phyloP scores from a whole-genome alignment of 768 basidiomycete genomes.

The Botryobasidium botryosum region DNA sequence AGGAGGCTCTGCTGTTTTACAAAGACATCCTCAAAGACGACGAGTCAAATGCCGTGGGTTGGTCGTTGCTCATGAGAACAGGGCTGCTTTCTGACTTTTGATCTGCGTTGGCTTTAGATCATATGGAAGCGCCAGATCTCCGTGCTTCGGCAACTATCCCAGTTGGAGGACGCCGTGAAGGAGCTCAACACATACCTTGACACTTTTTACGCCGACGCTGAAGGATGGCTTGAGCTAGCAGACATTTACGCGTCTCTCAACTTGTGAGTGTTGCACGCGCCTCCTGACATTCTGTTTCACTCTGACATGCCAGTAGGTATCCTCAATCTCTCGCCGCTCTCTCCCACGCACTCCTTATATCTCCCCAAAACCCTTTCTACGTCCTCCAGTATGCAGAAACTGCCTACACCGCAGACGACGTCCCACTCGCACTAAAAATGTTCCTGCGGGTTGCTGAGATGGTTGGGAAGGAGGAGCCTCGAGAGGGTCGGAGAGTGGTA shows the following conservation, averaged over 20 bases:
- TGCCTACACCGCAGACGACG: constrained; percentile 61
- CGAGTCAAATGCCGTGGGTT: constrained; percentile 51
- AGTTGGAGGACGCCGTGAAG: constrained; percentile 46
- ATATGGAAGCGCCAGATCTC: constrained; percentile 72
- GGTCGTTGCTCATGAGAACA: constrained; percentile 13
- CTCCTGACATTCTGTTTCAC: neutral
- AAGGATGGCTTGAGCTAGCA: constrained; percentile 77
- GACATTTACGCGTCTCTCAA: constrained; percentile 36
- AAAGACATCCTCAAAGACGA: constrained; percentile 41
- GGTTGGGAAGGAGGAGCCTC: constrained; percentile 37
- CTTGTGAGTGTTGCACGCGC: neutral
- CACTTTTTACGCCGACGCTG: constrained; percentile 74
- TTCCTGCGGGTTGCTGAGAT: constrained; percentile 69
- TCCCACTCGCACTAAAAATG: constrained; percentile 60
- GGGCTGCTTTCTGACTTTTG: neutral
- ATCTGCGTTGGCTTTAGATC: constrained; percentile 23
- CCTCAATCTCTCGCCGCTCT: constrained; percentile 53
- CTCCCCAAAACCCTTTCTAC: constrained; percentile 75
- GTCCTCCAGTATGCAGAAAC: constrained; percentile 77
- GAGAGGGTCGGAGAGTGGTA: constrained; percentile 24
- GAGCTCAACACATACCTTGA: constrained; percentile 63
- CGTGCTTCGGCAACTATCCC: constrained; percentile 44
- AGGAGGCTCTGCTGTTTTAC: constrained; percentile 45
- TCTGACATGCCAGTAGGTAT: constrained; percentile 33
- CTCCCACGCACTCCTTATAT: constrained; percentile 64